Evolutionary conservation across 2,329 filamentous ascomycete species (phyloP).

Genomic region (Berkeleyomyces basicola): DNA sequence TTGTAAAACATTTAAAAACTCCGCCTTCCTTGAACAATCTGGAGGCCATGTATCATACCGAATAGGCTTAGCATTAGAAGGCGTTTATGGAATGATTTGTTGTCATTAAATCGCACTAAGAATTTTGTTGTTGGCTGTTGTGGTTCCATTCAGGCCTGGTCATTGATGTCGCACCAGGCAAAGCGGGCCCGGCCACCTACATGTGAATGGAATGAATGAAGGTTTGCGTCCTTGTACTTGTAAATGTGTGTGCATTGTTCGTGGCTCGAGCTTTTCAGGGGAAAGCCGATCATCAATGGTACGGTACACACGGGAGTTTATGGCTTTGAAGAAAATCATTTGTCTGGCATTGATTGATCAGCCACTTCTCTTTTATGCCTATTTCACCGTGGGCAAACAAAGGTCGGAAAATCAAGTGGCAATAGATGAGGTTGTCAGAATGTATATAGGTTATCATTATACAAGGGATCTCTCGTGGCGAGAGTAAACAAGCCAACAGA

Average conservation of each 20-base stretch:
- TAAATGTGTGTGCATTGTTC: no score
- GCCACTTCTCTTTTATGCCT: neutral
- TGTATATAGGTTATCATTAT: neutral
- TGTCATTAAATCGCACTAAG: constrained; percentile 15
- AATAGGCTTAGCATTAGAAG: constrained; percentile 26
- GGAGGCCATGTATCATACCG: constrained; percentile 15
- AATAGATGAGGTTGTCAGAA: neutral
- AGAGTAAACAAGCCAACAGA: neutral
- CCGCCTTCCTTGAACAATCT: constrained; percentile 5
- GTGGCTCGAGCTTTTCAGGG: neutral
- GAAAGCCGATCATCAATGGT: neutral
- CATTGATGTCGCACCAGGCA: neutral
- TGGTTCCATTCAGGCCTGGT: neutral
- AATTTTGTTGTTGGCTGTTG: neutral
- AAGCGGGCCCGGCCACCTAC: neutral
- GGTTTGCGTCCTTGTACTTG: no score
- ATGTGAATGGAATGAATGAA: no score
- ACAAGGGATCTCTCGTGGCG: neutral
- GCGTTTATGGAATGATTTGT: constrained; percentile 23
- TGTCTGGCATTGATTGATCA: neutral
- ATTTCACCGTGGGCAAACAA: neutral
- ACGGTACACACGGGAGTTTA: neutral
- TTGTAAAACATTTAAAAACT: neutral
- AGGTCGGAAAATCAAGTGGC: neutral
- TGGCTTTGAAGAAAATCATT: neutral